Evolutionary conservation across 73 alveolate genomes (phyloP).

Genomic region (Paramecium caudatum): DNA sequence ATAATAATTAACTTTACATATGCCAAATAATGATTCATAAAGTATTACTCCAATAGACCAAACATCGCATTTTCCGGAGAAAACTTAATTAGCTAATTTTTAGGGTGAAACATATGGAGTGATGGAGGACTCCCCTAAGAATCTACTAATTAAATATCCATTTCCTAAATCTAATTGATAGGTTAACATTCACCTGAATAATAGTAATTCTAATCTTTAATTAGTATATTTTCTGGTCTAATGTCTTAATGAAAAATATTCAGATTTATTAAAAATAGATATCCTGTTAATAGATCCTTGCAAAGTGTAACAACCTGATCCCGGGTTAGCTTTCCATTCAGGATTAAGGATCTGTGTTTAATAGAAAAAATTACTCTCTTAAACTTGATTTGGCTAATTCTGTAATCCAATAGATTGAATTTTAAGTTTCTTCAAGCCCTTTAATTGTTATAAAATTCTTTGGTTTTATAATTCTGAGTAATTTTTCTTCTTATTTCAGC

Average conservation of each 20-base stretch:
- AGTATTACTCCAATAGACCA: conserved; percentile 77
- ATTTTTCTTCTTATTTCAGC: not conserved
- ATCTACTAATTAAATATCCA: conserved; percentile 24
- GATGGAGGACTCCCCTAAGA: not conserved
- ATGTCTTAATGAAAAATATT: not conserved
- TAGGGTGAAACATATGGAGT: not conserved
- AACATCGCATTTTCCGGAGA: conserved; percentile 73
- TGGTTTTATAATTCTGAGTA: not conserved
- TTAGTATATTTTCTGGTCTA: not conserved
- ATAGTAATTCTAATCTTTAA: not conserved
- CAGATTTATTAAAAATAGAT: not conserved
- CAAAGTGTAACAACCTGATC: not conserved
- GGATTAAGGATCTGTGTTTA: not conserved
- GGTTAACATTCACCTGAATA: not conserved
- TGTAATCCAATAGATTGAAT: conserved; percentile 38
- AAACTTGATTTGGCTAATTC: not conserved
- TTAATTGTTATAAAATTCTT: not conserved
- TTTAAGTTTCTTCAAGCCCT: not conserved
- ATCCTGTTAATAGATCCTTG: not conserved
- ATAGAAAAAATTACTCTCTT: not conserved
- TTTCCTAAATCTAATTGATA: not conserved
- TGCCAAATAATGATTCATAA: conserved; percentile 69
- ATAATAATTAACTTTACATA: conserved; percentile 37
- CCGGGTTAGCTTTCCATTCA: not conserved
- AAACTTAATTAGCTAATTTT: not conserved